A percentile compares a stretch with the other conserved stretches of the same genome.
Conservation (phyloP, 108 stramenopile species). For the Phaeodactylum tricornutum region DNA sequence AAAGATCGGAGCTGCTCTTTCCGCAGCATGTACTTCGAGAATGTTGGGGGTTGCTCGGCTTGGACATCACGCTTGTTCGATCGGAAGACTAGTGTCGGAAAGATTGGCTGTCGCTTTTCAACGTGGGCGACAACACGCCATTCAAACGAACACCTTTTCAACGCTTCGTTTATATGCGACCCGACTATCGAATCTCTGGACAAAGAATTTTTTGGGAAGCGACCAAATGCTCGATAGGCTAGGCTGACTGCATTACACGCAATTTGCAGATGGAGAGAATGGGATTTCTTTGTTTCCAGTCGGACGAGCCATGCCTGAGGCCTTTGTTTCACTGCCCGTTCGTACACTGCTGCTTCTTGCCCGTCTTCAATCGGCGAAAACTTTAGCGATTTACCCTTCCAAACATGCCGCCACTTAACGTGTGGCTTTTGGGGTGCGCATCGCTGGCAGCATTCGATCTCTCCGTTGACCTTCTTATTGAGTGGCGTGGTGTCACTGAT, state of each 20-base stretch:
- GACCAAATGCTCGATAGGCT: constrained; percentile 14
- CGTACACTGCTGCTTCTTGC: constrained; percentile 23
- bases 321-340: constrained; percentile 20
- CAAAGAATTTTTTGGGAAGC: constrained; percentile 11
- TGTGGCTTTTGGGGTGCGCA: constrained; percentile 18
- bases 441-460: constrained; percentile 1
- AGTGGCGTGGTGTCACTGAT: background rate
- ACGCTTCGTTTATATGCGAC: background rate
- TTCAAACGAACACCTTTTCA: no score
- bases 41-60: constrained; percentile 25
- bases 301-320: constrained; percentile 17
- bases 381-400: constrained; percentile 4
- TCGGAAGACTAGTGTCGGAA: constrained; percentile 12
- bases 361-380: constrained; percentile 25
- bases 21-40: constrained; percentile 15
- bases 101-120: constrained; percentile 4
- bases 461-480: background rate
- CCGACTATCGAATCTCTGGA: background rate
- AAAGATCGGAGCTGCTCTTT: constrained; percentile 28
- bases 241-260: constrained; percentile 15
- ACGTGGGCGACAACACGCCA: constrained; percentile 17
- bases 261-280: constrained; percentile 6
- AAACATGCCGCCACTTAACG: constrained; percentile 15
- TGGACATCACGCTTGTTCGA: constrained; percentile 21
- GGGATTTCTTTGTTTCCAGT: constrained; percentile 1